Percentiles rank a stretch among this genome's conserved stretches.
Evolutionary conservation across 2,329 filamentous ascomycete genomes (phyloP).

Genomic region (Sclerotiophoma versabilis): DNA sequence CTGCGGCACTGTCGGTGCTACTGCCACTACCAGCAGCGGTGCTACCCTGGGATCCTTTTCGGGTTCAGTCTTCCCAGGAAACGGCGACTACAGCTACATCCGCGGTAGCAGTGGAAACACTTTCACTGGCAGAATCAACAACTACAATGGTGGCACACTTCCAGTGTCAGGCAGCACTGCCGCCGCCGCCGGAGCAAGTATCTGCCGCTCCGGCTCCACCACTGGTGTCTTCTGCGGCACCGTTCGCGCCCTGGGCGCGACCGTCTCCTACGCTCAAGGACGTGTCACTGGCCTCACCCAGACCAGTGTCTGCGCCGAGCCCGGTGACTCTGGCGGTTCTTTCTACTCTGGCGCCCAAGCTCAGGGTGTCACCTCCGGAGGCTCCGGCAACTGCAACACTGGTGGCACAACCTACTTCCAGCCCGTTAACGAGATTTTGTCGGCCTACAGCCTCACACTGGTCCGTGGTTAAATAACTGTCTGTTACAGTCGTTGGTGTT

Average conservation of each 20-base stretch:
- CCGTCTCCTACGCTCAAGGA: conserved; percentile 51
- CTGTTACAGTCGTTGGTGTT: conserved; percentile 5
- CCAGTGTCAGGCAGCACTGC: conserved; percentile 51
- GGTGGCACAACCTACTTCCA: conserved; percentile 54
- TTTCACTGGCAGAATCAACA: conserved; percentile 36
- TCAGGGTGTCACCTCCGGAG: conserved; percentile 54
- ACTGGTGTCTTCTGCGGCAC: conserved; percentile 52
- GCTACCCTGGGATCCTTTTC: conserved; percentile 47
- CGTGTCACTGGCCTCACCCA: conserved; percentile 52
- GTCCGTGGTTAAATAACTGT: conserved; percentile 26
- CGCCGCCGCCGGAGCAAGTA: conserved; percentile 44
- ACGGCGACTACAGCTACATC: conserved; percentile 52
- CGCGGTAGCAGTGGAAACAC: conserved; percentile 46
- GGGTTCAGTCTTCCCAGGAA: conserved; percentile 51
- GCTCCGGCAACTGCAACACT: conserved; percentile 49
- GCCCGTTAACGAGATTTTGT: conserved; percentile 53
- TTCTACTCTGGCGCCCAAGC: conserved; percentile 53
- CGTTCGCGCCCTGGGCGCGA: conserved; percentile 46
- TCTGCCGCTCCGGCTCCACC: conserved; percentile 55
- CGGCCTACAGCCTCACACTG: conserved; percentile 46
- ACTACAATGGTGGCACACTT: conserved; percentile 46
- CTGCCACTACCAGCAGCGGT: conserved; percentile 45
- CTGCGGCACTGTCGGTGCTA: conserved; percentile 45
- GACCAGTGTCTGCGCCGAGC: conserved; percentile 53
- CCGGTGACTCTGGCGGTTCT: conserved; percentile 53